These are phyloP conservation scores for Anaeramoeba flamelloides DNA, from an alignment of 78 protist genomes.

Conservation along the genomic window DNA sequence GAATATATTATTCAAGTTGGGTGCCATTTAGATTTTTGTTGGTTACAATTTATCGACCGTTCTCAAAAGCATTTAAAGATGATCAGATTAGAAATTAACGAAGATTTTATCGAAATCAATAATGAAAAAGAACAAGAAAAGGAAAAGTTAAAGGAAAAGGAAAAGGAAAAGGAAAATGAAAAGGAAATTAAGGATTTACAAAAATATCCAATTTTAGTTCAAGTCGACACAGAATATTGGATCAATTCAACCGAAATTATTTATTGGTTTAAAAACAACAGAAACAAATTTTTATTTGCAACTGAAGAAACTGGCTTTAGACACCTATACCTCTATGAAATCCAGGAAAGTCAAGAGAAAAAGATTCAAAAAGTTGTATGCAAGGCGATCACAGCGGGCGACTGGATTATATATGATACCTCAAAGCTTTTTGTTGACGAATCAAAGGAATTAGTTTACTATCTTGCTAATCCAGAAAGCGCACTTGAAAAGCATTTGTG, in stretches of 20 bases:
- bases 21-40: background rate
- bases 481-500: background rate
- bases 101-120: background rate
- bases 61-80: background rate
- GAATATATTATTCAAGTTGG: background rate
- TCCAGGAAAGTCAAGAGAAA: background rate
- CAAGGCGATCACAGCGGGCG: background rate
- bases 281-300: background rate
- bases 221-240: background rate
- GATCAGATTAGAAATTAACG: background rate
- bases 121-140: background rate
- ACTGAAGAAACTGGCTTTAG: background rate
- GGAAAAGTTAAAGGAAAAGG: too few relatives aligned
- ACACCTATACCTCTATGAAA: background rate
- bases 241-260: background rate
- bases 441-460: background rate
- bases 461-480: background rate
- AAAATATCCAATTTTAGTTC: background rate
- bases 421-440: too few relatives aligned
- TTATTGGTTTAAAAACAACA: background rate
- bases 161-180: too few relatives aligned
- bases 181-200: too few relatives aligned
- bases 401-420: too few relatives aligned
- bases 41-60: background rate
- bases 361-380: background rate